These are phyloP conservation scores for Pistacia vera DNA, from an alignment of 345 rosid genomes.

Conservation along the genomic window DNA sequence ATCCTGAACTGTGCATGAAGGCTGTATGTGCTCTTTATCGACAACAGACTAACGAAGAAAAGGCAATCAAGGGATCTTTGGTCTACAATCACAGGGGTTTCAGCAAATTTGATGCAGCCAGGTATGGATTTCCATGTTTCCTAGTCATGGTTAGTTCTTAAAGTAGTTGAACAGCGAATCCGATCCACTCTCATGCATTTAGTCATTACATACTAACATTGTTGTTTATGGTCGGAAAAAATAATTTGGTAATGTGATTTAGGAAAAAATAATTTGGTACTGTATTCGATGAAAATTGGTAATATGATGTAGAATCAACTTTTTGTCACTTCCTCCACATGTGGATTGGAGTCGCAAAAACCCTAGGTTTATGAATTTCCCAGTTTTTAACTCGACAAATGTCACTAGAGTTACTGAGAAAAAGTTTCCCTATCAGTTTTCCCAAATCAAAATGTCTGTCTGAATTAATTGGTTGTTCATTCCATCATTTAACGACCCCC, in stretches of 20 bases:
- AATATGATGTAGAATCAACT: background rate
- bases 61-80: conserved; percentile 36
- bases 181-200: background rate
- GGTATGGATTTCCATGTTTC: conserved; percentile 34
- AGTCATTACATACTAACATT: background rate
- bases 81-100: conserved; percentile 61
- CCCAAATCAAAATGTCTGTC: background rate
- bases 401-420: background rate
- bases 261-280: background rate
- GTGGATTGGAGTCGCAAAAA: background rate
- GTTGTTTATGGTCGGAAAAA: background rate
- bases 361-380: background rate
- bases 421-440: background rate
- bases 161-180: background rate
- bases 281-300: background rate
- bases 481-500: too few species aligned
- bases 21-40: conserved; percentile 79
- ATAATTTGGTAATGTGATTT: background rate
- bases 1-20: conserved; percentile 69
- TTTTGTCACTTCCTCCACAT: background rate
- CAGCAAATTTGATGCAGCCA: conserved; percentile 62
- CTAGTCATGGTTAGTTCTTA: background rate
- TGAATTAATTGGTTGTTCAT: too few species aligned
- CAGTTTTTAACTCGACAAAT: background rate
- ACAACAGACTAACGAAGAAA: conserved; percentile 66